Conservation (phyloP, 2,329 filamentous ascomycete genomes). For the Aaosphaeria arxii region DNA sequence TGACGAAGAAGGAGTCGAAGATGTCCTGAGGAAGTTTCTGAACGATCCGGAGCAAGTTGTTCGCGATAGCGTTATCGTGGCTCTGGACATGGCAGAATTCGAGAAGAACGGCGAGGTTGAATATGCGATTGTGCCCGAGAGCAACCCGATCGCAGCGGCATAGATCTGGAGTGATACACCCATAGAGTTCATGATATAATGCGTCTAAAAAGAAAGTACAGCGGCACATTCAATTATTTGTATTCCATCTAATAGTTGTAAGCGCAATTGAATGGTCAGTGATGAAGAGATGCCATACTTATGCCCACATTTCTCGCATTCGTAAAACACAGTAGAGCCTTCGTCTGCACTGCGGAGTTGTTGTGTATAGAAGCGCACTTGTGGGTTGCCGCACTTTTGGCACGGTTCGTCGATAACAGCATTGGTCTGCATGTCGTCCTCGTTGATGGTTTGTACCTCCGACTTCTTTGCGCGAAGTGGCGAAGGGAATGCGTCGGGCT, state of each 20-base stretch:
- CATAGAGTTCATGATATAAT: neutral
- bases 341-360: constrained; percentile 93
- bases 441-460: constrained; percentile 77
- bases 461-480: constrained; percentile 81
- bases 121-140: constrained; percentile 79
- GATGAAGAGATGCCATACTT: constrained; percentile 59
- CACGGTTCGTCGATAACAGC: constrained; percentile 69
- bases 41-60: constrained; percentile 92
- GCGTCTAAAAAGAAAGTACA: neutral
- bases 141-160: constrained; percentile 24
- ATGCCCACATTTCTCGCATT: constrained; percentile 74
- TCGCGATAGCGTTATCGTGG: constrained; percentile 89
- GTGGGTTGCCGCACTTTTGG: constrained; percentile 73
- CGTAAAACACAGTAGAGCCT: constrained; percentile 89
- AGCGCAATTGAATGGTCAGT: constrained; percentile 9
- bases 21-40: constrained; percentile 76
- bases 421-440: constrained; percentile 73
- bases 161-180: neutral
- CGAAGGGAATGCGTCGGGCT: constrained; percentile 86
- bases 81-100: constrained; percentile 96
- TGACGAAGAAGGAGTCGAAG: constrained; percentile 89
- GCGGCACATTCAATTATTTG: constrained; percentile 54
- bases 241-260: constrained; percentile 45
- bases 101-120: constrained; percentile 86
- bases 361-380: constrained; percentile 81